Evolutionary conservation across 2,329 filamentous ascomycete species (phyloP).

Genomic region (Lithohypha guttulata): DNA sequence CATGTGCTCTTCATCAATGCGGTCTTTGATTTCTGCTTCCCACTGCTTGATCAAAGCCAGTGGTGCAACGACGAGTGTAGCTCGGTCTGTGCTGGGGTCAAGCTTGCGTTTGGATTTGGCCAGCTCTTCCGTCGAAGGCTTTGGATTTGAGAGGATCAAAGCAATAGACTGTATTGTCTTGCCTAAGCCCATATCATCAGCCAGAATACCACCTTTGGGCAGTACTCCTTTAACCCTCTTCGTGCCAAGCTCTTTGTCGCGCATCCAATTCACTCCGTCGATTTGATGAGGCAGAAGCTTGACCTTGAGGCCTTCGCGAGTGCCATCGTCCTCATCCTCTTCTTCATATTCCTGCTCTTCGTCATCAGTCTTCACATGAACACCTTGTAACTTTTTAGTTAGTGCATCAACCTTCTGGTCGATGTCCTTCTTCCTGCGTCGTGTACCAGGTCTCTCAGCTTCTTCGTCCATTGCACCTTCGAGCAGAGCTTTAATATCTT

Average conservation of each 20-base stretch:
- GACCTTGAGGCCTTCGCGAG: slow-evolving; percentile 71
- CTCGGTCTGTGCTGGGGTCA: slow-evolving; percentile 59
- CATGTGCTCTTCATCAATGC: slow-evolving; percentile 57
- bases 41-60: slow-evolving; percentile 92
- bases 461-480: slow-evolving; percentile 43
- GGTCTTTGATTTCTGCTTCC: slow-evolving; percentile 85
- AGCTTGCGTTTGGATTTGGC: slow-evolving; percentile 49
- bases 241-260: slow-evolving; percentile 74
- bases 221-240: slow-evolving; percentile 67
- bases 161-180: slow-evolving; percentile 94
- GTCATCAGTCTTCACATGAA: slow-evolving; percentile 30
- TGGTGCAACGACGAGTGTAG: slow-evolving; percentile 84
- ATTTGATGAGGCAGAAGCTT: slow-evolving; percentile 88
- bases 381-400: slow-evolving; percentile 32
- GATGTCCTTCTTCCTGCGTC: slow-evolving; percentile 31
- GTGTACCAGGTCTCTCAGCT: slow-evolving; percentile 31
- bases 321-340: slow-evolving; percentile 46
- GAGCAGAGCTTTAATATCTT: slow-evolving; percentile 41
- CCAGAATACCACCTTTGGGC: slow-evolving; percentile 86
- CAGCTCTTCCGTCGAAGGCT: slow-evolving; percentile 43
- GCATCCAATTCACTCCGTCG: slow-evolving; percentile 92
- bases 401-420: slow-evolving; percentile 31
- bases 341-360: slow-evolving; percentile 24
- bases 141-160: slow-evolving; percentile 72
- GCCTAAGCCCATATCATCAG: slow-evolving; percentile 90